Evolutionary conservation across 202 grass and related monocot species (phyloP).

Genomic region (Zoysia matrella): DNA sequence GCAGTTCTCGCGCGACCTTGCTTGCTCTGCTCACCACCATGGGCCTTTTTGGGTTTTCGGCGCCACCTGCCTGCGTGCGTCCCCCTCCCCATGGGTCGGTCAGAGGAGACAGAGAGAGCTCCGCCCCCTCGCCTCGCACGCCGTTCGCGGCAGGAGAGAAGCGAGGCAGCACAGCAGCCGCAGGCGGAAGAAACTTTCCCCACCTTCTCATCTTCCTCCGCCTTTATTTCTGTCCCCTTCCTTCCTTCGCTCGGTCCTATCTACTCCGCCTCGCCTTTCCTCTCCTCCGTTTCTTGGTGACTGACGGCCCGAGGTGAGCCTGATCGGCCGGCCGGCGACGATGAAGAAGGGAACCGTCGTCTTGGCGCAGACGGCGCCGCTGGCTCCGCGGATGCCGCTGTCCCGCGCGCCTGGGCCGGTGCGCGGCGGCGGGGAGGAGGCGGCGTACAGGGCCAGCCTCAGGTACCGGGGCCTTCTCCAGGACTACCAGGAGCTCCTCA

Average conservation of each 20-base stretch:
- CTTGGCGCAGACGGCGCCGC: slow-evolving; percentile 47
- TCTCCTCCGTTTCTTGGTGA: slow-evolving; percentile 24
- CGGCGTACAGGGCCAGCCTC: slow-evolving; percentile 51
- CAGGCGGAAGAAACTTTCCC: slow-evolving; percentile 56
- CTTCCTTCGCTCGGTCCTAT: slow-evolving; percentile 37
- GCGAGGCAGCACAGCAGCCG: background rate
- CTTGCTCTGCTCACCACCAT: slow-evolving; percentile 7
- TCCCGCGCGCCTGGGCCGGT: slow-evolving; percentile 33
- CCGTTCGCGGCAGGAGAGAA: slow-evolving; percentile 34
- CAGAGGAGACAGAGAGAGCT: slow-evolving; percentile 26
- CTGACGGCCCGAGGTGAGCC: background rate
- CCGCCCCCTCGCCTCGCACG: slow-evolving; percentile 50
- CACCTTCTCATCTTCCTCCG: background rate
- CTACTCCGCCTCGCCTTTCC: slow-evolving; percentile 24
- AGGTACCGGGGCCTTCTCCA: slow-evolving; percentile 70
- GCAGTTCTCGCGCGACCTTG: background rate
- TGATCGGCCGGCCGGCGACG: background rate
- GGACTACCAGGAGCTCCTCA: slow-evolving; percentile 78
- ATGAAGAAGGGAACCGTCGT: slow-evolving; percentile 64
- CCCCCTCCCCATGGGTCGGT: slow-evolving; percentile 53
- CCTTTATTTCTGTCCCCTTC: slow-evolving; percentile 52
- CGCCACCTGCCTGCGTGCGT: slow-evolving; percentile 12
- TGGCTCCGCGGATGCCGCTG: slow-evolving; percentile 42
- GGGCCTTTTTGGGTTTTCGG: slow-evolving; percentile 76
- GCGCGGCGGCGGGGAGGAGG: slow-evolving; percentile 26